Evolutionary conservation across 331 rosid genomes (phyloP), one percentile per base, ranked within the genome.

Genomic region (Erythrophleum ivorense): DNA sequence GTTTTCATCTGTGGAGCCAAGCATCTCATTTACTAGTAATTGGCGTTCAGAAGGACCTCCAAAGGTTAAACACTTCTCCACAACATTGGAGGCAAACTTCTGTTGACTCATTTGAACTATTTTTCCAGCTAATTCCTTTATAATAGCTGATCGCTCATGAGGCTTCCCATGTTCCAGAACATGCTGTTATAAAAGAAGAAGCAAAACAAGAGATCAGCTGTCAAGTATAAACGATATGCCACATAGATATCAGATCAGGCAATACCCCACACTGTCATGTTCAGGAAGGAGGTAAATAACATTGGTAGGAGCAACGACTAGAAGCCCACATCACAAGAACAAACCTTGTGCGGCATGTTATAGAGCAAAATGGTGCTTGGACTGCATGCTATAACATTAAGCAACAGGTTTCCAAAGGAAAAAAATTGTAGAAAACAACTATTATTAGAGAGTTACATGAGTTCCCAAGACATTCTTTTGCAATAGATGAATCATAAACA

Each of bases 101-200:
- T 95, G 98, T 71, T 96, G 99, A 74, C 98, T 94, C 99, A 96
- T 96, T 84, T 90, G 94, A 75, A 96, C 99, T 80, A 96, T 92
- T 75, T 73, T 91, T 71, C 97, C 99, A 1, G 99, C 97, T 84
- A 96, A 90, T 81, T 96, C 99, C 82, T 92, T 94, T 40, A 96
- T 96, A 55, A 96, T 96, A 75, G 92, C 83, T 2, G 99, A 91
- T n/a, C 98, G 97, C 84, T 96, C 99, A 31, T 92, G 92, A 66
- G 93, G 92, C 80, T 92, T 96, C 83, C 99, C 99, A 60, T 96
- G 98, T 87, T 94, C 99, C 67, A 96, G 92, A 14, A 96, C 99
- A 84, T 96, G 99, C 99, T 96, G 91, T 89, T 78, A 64, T 5
- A 81, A 67, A 54, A 16, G 58, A 12, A 58, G 14, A 79, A 48